Base-by-base conservation (phyloP, 1,139 yeast genomes). In the Kluyveromyces sp. region DNA sequence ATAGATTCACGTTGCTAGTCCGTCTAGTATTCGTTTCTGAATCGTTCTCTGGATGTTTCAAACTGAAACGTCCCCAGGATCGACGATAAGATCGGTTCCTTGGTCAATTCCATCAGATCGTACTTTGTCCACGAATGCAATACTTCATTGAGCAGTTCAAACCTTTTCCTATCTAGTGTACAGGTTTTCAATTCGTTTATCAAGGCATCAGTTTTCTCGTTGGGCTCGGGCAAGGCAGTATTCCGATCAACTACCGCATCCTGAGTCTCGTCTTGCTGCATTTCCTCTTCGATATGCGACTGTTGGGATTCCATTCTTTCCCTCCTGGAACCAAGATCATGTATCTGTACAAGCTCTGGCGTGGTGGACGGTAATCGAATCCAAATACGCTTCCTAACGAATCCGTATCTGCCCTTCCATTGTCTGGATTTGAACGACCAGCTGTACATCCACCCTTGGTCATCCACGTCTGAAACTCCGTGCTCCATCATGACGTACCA, bases 381-480 rank as follows among this genome's bases (percentile, higher is more conserved):
- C 88, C 88, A 82, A 1, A 80, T 63, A 43, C 89, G 61, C 49
- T 84, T 64, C 49, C 90, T 61, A 1, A 81, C 80, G 55, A 77
- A 67, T 37, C 74, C 71, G 41, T 75, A 77, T 45, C 71, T 71
- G 2, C 86, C 86, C 56, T 75, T 75, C 90, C 90, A 83, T 45
- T 69, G 63, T 5, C 57, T 58, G 43, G 75, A 71, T 4, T 67
- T 65, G 55, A 81, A 81, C 32, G 71, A 50, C 53, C 70, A 65
- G 35, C 83, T 73, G 58, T 83, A 83, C 25, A 73, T 64, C 89
- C 89, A 83, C 2, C 90, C 90, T 56, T 79, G 81, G 52, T 81
- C 87, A 57, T 82, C 90, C 25, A 77, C 76, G 47, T 67, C 77
- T 51, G 77, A 79, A 41, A 71, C 71, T 37, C 72, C 65, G 21